Evolutionary conservation across 306 rosid genomes (phyloP).

Genomic region (Oxytropis ochrocephala): DNA sequence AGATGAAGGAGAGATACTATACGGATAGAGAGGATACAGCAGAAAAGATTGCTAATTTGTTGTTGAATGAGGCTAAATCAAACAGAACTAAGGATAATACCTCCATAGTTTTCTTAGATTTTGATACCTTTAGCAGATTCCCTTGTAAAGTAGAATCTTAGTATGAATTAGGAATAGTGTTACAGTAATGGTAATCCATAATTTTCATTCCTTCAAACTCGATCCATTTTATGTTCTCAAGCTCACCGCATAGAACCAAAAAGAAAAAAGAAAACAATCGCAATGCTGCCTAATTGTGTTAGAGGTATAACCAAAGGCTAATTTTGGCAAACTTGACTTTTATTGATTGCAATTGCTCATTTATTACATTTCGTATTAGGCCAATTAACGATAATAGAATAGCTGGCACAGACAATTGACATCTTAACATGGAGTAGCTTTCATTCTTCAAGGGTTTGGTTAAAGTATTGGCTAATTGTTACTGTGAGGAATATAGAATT

Average conservation of each 20-base stretch:
- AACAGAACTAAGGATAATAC: slow-evolving; percentile 97
- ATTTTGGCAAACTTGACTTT: no score
- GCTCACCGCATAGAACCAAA: slow-evolving; percentile 6
- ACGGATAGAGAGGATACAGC: slow-evolving; percentile 48
- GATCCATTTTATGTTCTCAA: slow-evolving; percentile 4
- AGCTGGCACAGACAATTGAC: no score
- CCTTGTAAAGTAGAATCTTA: slow-evolving; percentile 78
- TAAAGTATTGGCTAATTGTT: no score
- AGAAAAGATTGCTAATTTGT: slow-evolving; percentile 68
- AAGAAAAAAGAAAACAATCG: background rate
- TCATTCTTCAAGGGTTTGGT: no score
- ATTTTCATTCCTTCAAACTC: slow-evolving; percentile 8
- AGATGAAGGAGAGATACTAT: slow-evolving; percentile 56
- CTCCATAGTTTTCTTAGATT: slow-evolving; percentile 85
- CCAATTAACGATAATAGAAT: no score
- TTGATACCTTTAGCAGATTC: slow-evolving; percentile 46
- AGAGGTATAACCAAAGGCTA: no score
- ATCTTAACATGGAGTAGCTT: no score
- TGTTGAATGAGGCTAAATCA: slow-evolving; percentile 88
- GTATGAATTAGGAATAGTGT: slow-evolving; percentile 41
- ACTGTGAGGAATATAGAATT: no score
- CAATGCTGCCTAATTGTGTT: background rate
- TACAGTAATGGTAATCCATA: slow-evolving; percentile 27
- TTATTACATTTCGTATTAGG: no score
- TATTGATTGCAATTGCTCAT: no score